These are phyloP conservation scores for Rhododendron ovatum DNA, from an alignment of 148 eudicot genomes.

Conservation along the genomic window DNA sequence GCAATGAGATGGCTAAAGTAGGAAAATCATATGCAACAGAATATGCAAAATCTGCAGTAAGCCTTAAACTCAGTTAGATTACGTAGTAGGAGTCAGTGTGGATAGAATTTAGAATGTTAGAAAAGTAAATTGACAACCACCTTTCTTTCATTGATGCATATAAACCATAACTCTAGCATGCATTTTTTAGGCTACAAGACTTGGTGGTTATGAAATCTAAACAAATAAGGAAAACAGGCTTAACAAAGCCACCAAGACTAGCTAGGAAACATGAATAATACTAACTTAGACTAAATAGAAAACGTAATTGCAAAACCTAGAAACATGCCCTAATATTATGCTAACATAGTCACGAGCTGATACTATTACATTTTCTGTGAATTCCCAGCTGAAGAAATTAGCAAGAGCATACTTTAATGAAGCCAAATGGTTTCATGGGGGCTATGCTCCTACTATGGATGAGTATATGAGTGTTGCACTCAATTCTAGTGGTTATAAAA, in stretches of 20 bases:
- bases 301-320: no score
- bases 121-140: not conserved
- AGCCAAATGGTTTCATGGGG: constrained; percentile 33
- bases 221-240: no score
- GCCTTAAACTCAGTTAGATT: not conserved
- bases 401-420: constrained; percentile 28
- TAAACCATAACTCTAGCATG: no score
- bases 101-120: no score
- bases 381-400: constrained; percentile 20
- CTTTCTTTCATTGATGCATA: no score
- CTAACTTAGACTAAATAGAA: not conserved
- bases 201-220: no score
- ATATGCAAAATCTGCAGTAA: constrained; percentile 33
- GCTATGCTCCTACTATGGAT: constrained; percentile 29
- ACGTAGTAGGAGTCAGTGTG: not conserved
- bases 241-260: no score
- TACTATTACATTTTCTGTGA: not conserved
- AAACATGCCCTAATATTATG: no score
- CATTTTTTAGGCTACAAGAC: no score
- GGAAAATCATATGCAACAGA: constrained; percentile 18
- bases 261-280: no score
- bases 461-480: constrained; percentile 34
- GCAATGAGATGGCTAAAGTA: constrained; percentile 24
- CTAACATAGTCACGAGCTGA: no score
- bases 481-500: constrained; percentile 14